Percentiles rank a stretch among this genome's conserved stretches.
These are phyloP conservation scores for Ettlia oleoabundans DNA, from an alignment of 139 green algal genomes.

Conservation along the genomic window DNA sequence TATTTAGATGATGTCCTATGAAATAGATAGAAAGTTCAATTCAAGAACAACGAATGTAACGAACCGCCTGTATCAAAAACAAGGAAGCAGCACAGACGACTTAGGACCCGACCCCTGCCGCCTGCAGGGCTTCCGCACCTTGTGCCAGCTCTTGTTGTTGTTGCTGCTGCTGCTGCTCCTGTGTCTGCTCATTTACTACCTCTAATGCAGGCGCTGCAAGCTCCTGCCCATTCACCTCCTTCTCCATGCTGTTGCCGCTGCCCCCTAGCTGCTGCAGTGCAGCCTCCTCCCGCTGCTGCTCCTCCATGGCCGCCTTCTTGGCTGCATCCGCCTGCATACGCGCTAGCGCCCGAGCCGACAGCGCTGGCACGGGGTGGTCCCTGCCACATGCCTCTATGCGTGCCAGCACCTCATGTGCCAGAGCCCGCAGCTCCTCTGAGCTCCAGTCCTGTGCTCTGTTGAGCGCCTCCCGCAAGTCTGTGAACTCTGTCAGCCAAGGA, in stretches of 20 bases:
- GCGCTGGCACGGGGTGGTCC: slow-evolving; percentile 50
- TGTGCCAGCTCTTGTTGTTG: too few species aligned
- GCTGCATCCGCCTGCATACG: slow-evolving; percentile 51
- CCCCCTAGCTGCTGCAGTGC: slow-evolving; percentile 41
- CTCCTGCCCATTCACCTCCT: too few species aligned
- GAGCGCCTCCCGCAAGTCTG: slow-evolving; percentile 80
- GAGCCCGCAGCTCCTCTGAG: slow-evolving; percentile 28
- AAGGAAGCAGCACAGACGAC: too few species aligned
- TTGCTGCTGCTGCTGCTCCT: too few species aligned
- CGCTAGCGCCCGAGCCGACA: slow-evolving; percentile 44
- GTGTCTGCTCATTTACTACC: too few species aligned
- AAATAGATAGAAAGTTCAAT: too few species aligned
- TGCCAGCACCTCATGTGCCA: slow-evolving; percentile 58
- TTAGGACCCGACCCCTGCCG: too few species aligned
- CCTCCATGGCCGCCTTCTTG: slow-evolving; percentile 57
- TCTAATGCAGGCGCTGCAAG: too few species aligned
- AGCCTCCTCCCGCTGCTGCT: slow-evolving; percentile 72
- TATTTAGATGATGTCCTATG: too few species aligned
- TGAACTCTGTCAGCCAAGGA: slow-evolving; percentile 84
- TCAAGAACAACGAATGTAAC: too few species aligned
- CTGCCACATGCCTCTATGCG: slow-evolving; percentile 59
- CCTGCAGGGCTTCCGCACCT: too few species aligned
- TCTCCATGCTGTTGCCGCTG: background rate
- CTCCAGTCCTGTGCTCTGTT: slow-evolving; percentile 39
- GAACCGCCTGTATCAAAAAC: too few species aligned